phyloP scores from a whole-genome alignment of 352 stramenopile genomes.

The Phytophthora podocarpi region DNA sequence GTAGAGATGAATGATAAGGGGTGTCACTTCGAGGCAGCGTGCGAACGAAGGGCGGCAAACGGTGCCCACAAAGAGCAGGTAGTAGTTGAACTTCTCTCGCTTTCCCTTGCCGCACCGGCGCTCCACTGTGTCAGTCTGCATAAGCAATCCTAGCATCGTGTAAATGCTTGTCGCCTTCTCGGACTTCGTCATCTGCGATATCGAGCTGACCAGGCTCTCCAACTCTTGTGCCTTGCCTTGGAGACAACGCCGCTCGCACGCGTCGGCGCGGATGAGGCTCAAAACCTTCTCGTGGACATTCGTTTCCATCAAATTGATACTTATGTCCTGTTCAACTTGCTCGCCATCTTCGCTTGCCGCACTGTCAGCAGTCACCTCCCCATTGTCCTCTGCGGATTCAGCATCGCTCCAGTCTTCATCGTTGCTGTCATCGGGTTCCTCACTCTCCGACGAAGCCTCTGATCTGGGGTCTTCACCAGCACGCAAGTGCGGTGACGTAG shows the following conservation, averaged over 20 bases:
- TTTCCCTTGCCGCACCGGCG: background rate
- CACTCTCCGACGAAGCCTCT: too few species aligned
- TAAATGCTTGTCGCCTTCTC: background rate
- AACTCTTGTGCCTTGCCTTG: background rate
- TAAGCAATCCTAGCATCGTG: background rate
- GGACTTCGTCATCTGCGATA: background rate
- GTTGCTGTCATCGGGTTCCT: background rate
- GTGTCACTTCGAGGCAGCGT: background rate
- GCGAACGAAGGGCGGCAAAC: background rate
- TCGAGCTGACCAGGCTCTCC: background rate
- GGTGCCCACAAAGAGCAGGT: background rate
- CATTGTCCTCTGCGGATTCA: background rate
- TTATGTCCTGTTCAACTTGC: background rate
- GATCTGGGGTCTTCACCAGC: too few species aligned
- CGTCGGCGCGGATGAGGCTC: background rate
- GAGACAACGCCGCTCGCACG: background rate
- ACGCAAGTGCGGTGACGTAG: too few species aligned
- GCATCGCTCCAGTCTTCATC: background rate
- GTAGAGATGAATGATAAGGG: background rate
- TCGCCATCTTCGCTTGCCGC: background rate
- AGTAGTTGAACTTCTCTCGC: background rate
- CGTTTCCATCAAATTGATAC: conserved; percentile 1
- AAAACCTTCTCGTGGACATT: background rate
- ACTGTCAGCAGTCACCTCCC: background rate
- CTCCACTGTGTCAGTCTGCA: conserved; percentile 1